phyloP scores from a whole-genome alignment of 345 rosid species.

The Trapa incisa region DNA sequence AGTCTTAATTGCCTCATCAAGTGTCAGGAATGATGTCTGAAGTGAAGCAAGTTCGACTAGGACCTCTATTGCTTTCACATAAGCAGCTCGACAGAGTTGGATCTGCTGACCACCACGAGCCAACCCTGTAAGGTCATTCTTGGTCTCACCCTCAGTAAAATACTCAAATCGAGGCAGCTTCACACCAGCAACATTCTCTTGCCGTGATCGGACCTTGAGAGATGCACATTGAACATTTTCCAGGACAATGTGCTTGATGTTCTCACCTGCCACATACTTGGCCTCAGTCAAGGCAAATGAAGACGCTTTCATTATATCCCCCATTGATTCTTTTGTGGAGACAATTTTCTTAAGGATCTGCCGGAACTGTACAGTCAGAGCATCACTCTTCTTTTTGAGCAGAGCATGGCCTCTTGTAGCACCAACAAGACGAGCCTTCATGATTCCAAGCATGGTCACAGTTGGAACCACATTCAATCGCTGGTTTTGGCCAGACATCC shows the following conservation, averaged over 20 bases:
- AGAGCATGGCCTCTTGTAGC: constrained; percentile 19
- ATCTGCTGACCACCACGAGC: constrained; percentile 18
- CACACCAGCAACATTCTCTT: constrained; percentile 18
- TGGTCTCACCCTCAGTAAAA: constrained; percentile 14
- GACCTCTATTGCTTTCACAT: constrained; percentile 14
- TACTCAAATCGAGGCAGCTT: constrained; percentile 16
- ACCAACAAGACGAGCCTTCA: constrained; percentile 17
- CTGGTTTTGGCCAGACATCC: constrained; percentile 15
- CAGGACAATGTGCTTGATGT: constrained; percentile 15
- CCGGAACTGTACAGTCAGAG: constrained; percentile 16
- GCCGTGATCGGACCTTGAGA: constrained; percentile 13
- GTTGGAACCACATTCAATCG: constrained; percentile 19
- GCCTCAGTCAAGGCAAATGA: constrained; percentile 16
- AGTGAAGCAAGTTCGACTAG: constrained; percentile 17
- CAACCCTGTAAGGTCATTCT: constrained; percentile 14
- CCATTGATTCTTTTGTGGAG: constrained; percentile 16
- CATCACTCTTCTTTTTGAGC: constrained; percentile 19
- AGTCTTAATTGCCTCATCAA: constrained; percentile 17
- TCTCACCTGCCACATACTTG: constrained; percentile 17
- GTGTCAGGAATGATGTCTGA: constrained; percentile 16
- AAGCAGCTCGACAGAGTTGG: constrained; percentile 13
- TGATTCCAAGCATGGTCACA: constrained; percentile 15
- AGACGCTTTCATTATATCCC: constrained; percentile 16
- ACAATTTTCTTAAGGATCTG: constrained; percentile 16
- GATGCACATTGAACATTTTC: constrained; percentile 14